Evolutionary conservation across 1,139 yeast genomes (phyloP).

Genomic region (Kurtzmaniella quercitrusa): DNA sequence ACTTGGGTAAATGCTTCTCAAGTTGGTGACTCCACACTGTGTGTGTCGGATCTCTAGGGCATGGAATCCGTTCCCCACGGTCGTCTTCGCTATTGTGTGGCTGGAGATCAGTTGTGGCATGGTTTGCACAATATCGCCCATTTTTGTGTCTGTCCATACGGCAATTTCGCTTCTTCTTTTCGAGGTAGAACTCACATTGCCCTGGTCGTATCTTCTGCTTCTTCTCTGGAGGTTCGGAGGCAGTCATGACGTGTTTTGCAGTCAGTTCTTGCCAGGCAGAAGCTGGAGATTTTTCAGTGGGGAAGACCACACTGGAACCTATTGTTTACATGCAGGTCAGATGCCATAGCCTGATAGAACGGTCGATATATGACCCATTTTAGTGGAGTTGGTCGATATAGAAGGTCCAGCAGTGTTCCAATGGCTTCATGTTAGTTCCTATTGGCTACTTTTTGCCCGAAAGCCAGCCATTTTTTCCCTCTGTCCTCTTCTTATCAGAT

Average conservation of each 20-base stretch:
- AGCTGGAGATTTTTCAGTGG: neutral
- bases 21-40: constrained; percentile 63
- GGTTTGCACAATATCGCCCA: constrained; percentile 61
- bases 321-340: neutral
- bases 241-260: neutral
- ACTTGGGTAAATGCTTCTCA: constrained; percentile 54
- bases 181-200: constrained; percentile 45
- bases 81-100: constrained; percentile 9
- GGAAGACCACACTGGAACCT: neutral
- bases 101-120: constrained; percentile 24
- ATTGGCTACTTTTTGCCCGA: neutral
- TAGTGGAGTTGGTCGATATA: no score
- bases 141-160: constrained; percentile 55
- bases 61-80: constrained; percentile 49
- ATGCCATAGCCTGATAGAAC: neutral
- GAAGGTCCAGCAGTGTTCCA: no score
- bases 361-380: no score
- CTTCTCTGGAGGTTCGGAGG: neutral
- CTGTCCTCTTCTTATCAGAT: neutral
- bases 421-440: no score
- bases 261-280: neutral
- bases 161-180: constrained; percentile 52
- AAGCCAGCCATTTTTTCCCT: no score
- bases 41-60: constrained; percentile 77
- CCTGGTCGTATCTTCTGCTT: neutral